phyloP scores from a whole-genome alignment of 345 rosid genomes.

The Sonneratia alba region DNA sequence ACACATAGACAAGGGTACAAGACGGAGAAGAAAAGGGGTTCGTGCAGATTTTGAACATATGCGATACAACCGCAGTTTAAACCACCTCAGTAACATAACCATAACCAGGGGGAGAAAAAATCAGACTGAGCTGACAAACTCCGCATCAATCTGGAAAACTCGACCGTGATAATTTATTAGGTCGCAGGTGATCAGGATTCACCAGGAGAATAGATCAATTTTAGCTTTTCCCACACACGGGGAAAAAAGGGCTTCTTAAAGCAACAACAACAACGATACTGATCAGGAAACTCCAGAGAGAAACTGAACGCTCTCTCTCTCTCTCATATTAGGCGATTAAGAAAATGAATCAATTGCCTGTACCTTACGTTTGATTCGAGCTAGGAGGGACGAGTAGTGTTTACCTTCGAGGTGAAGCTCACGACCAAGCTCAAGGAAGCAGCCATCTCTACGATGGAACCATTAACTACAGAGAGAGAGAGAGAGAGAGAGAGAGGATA shows the following conservation, averaged over 20 bases:
- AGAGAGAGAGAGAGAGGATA: constrained; percentile 6
- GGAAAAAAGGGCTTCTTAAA: no score
- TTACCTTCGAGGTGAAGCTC: constrained; percentile 27
- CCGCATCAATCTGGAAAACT: not conserved
- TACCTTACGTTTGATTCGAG: not conserved
- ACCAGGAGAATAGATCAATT: not conserved
- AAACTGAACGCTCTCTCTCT: no score
- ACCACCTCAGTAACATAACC: no score
- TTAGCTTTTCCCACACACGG: not conserved
- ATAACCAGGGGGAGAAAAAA: no score
- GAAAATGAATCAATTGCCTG: not conserved
- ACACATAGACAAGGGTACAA: no score
- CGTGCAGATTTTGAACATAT: no score
- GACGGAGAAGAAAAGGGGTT: no score
- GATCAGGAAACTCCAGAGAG: not conserved
- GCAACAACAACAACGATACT: not conserved
- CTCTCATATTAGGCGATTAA: no score
- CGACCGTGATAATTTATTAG: no score
- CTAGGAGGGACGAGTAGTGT: not conserved
- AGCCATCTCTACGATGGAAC: constrained; percentile 24
- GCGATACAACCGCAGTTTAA: no score
- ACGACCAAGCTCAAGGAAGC: constrained; percentile 27
- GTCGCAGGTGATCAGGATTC: not conserved
- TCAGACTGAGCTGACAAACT: not conserved
- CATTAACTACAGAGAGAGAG: constrained; percentile 6